phyloP scores from a whole-genome alignment of 768 basidiomycete genomes.

The Lenzites betulinus region DNA sequence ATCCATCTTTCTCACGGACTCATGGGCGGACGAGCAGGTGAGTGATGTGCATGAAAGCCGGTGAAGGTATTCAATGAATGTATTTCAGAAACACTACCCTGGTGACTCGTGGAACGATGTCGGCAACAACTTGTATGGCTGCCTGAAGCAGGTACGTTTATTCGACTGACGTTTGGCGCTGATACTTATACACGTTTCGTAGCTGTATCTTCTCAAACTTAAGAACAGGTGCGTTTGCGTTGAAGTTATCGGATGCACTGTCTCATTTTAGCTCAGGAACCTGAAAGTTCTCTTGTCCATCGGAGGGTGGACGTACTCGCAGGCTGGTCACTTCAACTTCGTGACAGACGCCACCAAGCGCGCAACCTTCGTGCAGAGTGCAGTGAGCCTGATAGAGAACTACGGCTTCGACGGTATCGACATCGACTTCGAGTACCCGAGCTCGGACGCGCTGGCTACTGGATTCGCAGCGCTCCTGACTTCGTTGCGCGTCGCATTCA shows the following conservation, averaged over 20 bases:
- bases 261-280: slow-evolving; percentile 32
- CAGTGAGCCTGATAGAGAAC: slow-evolving; percentile 66
- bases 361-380: slow-evolving; percentile 58
- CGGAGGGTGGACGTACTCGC: slow-evolving; percentile 73
- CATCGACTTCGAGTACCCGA: slow-evolving; percentile 80
- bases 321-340: slow-evolving; percentile 67
- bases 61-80: background rate
- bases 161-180: background rate
- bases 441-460: slow-evolving; percentile 56
- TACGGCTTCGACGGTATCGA: slow-evolving; percentile 84
- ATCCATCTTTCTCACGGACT: slow-evolving; percentile 64
- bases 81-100: slow-evolving; percentile 60
- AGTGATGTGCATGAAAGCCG: background rate
- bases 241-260: background rate
- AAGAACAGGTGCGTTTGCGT: slow-evolving; percentile 42
- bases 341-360: slow-evolving; percentile 53
- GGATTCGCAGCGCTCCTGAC: slow-evolving; percentile 68
- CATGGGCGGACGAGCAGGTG: slow-evolving; percentile 74
- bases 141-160: slow-evolving; percentile 66
- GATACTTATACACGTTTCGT: background rate
- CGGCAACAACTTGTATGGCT: slow-evolving; percentile 81
- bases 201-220: slow-evolving; percentile 59
- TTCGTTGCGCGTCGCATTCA: slow-evolving; percentile 62
- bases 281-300: slow-evolving; percentile 55
- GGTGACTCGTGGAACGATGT: slow-evolving; percentile 72